Base-by-base conservation (phyloP, 495 filamentous ascomycete species). In the Clavariopsis aquatica region DNA sequence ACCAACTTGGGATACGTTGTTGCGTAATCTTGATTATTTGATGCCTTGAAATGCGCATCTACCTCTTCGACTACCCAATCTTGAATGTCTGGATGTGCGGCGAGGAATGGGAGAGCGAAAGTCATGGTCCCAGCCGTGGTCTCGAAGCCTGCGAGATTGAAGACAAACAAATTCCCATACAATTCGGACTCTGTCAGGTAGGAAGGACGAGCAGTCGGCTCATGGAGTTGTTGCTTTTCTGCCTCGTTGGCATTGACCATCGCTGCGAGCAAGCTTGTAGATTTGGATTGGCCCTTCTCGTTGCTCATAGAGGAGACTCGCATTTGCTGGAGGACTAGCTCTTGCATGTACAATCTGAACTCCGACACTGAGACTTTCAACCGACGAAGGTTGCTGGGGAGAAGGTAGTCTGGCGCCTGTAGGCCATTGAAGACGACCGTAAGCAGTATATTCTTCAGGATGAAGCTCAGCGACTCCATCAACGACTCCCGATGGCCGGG, bases 21-120 rank as follows among this genome's bases (percentile, higher is more conserved):
- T 12, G 23, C 26, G 28, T 69, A 65, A 6, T 65, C 49, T 15
- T n/a, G 9, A 19, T 64, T 22, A 4, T 27, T 13, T 0, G 29
- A 4, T 0, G 20, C 6, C 4, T 15, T 57, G 17, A 27, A 52
- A 24, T 45, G 15, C 1, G 17, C 1, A 31, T 57, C 52, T 4
- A 70, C 23, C 29, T 70, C 68, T 53, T 70, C 68, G 15, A 43
- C 29, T 4, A 67, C 22, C 68, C 68, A 70, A 27, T 64, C 60
- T 49, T 71, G 69, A 15, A 68, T 29, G 4, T 60, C 57, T 10
- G 65, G 64, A 24, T 64, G 22, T 19, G 51, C 36, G 28, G 68
- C 47, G n/a, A 68, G 49, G 34, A 59, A 55, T 1, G 45, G 31
- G 0, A 71, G 23, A 12, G 58, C 46, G 31, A 52, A 68, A 5